Evolutionary conservation across 1,139 yeast species (phyloP), one percentile per base, ranked within the genome.

Genomic region (Kodamaea derodonti): DNA sequence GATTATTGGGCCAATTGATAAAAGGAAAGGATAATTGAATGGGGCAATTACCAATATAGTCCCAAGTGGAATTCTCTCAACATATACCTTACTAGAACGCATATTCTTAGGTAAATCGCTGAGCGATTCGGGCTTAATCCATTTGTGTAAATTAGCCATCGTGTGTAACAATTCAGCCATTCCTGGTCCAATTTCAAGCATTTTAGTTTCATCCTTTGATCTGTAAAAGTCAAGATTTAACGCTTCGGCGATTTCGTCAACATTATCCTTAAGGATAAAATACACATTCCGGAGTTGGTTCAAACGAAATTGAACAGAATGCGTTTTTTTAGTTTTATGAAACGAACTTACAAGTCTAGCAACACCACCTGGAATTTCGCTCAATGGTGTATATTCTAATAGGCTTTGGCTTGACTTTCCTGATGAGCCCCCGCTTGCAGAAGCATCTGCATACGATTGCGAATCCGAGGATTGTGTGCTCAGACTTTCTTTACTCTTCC

Each of bases 21-120:
- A 64, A 29, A 75, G 45, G 34, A 85, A 58, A 1, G 98, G 98
- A 56, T 83, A 92, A 61, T 90, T 90, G 74, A 85, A 90, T 0
- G 97, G 96, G 1, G 88, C 65, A 36, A 88, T 78, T 36, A 90
- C 67, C 43, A 88, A 69, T 2, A 84, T 84, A 4, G 78, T 75
- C 2, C 97, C 97, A 43, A 78, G 59, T 2, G 97, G 92, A 32
- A 78, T 77, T 44, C 73, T 72, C 48, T 82, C 84, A 32, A 84
- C 61, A 33, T 64, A 63, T 4, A 78, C 71, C 1, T 69, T 66
- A 32, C 75, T 62, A 18, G 77, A 62, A 33, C 65, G 52, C 64
- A 77, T 39, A 63, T 63, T 39, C 61, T 59, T 40, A 2, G 86
- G 78, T 29, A 66, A 47, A 40, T 65, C 70, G 14, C 58, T 51